Base-by-base conservation (phyloP, 768 basidiomycete genomes). In the Chalciporus sphaerocephalus region DNA sequence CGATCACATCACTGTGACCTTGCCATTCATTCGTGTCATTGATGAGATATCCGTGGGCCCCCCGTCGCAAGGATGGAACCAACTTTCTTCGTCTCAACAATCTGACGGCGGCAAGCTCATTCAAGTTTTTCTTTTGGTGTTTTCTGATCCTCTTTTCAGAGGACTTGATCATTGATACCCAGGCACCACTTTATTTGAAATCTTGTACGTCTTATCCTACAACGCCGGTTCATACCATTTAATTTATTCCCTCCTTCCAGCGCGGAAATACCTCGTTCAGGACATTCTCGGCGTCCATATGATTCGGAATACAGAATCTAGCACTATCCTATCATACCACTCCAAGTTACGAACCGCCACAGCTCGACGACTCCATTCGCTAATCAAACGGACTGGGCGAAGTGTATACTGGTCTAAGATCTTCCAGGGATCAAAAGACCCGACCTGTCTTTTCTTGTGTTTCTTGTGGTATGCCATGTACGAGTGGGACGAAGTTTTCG, bases 401-500 rank as follows among this genome's bases (percentile, higher is more conserved):
- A 69, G 68, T 25, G 66, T 67, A 34, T 67, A 65, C 40, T 65
- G 63, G 62, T 48, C 47, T 18, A 65, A 65, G 25, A 53, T 55
- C n/a, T 67, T 62, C 15, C 0, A 21, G 0, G 45, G 16, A 5
- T 53, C 42, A 40, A 65, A 61, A 5, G 80, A 81, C 46, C 76
- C 80, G 6, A 82, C 79, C 0, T 79, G 80, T 44, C 53, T 81
- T 8, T 65, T 81, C 36, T 51, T 82, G 6, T 69, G 74, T 33
- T 65, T 74, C 21, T 58, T 83, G 37, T 83, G 81, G 81, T 79
- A 80, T 52, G 73, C 76, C 1, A 60, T 81, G 17, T 82, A 83
- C 52, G 69, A 78, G 2, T 83, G 81, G 79, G 81, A 83, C 44
- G 79, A 83, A 55, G 65, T 76, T 3, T 67, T 81, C 23, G 79